A percentile compares a stretch with the other conserved stretches of the same genome.
Evolutionary conservation across 2,329 filamentous ascomycete species (phyloP).

Genomic region (Akanthomyces muscarius): DNA sequence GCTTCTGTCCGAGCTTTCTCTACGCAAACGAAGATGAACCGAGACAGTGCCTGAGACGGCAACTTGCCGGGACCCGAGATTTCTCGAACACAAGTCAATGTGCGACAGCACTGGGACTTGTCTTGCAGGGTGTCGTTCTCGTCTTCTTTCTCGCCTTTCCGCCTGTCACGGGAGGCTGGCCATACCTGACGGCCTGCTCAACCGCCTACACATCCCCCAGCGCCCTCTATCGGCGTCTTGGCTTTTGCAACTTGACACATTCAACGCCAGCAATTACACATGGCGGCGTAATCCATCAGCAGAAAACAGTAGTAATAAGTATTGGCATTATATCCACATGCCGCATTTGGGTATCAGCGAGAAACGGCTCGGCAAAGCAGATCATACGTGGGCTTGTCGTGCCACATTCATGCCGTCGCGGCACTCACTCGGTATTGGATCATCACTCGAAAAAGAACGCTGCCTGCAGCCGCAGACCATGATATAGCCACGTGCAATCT

Average conservation of each 20-base stretch:
- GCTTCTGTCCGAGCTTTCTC: not conserved
- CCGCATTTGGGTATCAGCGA: not conserved
- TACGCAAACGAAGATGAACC: not conserved
- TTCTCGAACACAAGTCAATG: not conserved
- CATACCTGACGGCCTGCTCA: not conserved
- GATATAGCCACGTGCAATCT: not conserved
- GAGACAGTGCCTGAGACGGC: not conserved
- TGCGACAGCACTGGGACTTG: not conserved
- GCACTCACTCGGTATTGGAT: not conserved
- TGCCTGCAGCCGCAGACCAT: not conserved
- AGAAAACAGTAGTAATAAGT: not conserved
- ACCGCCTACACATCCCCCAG: not conserved
- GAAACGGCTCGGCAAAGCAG: constrained; percentile 3
- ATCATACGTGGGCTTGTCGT: constrained; percentile 5
- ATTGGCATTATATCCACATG: constrained; percentile 10
- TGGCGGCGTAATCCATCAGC: constrained; percentile 2
- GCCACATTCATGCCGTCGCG: not conserved
- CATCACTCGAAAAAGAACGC: not conserved
- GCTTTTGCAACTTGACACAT: constrained; percentile 10
- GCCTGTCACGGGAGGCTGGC: not conserved
- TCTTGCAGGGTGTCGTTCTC: constrained; percentile 9
- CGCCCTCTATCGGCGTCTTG: not conserved
- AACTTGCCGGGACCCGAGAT: constrained; percentile 14
- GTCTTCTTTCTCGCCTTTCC: constrained; percentile 5
- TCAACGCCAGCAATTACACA: not conserved